These are phyloP conservation scores for Lipomyces spencermartinsiae DNA, from an alignment of 805 yeast genomes.

Conservation along the genomic window DNA sequence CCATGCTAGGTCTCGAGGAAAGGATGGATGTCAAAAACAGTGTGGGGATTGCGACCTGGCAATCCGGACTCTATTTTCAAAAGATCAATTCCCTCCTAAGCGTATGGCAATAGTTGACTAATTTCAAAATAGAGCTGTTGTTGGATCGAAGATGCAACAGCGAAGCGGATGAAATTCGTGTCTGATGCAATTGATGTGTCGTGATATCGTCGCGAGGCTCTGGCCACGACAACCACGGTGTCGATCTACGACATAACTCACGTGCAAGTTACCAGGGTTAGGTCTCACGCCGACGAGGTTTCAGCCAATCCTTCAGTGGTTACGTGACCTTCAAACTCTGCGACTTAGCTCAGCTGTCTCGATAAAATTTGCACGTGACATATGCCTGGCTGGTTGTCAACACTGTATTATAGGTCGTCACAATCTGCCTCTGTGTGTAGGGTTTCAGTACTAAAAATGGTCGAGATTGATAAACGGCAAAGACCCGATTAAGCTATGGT, in stretches of 20 bases:
- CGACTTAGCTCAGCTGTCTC: too few relatives aligned
- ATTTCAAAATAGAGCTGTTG: neutral
- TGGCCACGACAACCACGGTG: neutral
- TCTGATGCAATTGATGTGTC: neutral
- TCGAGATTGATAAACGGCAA: too few relatives aligned
- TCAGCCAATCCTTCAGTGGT: neutral
- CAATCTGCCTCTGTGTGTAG: too few relatives aligned
- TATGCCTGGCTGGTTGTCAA: too few relatives aligned
- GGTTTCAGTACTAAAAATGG: too few relatives aligned
- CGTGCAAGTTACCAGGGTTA: neutral
- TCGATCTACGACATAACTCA: neutral
- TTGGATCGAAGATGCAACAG: neutral
- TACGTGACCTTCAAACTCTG: too few relatives aligned
- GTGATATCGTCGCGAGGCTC: neutral
- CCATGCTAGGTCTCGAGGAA: conserved; percentile 7
- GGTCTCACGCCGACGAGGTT: neutral
- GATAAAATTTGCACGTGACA: too few relatives aligned
- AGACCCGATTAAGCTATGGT: too few relatives aligned
- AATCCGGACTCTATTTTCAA: neutral
- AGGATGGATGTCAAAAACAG: neutral
- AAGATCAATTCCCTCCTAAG: neutral
- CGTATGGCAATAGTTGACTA: neutral
- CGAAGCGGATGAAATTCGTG: neutral
- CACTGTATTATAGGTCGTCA: too few relatives aligned
- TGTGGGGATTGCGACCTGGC: neutral